A percentile compares a stretch with the other conserved stretches of the same genome.
Evolutionary conservation across 768 basidiomycete species (phyloP).

Genomic region (Boletus reticuloceps): DNA sequence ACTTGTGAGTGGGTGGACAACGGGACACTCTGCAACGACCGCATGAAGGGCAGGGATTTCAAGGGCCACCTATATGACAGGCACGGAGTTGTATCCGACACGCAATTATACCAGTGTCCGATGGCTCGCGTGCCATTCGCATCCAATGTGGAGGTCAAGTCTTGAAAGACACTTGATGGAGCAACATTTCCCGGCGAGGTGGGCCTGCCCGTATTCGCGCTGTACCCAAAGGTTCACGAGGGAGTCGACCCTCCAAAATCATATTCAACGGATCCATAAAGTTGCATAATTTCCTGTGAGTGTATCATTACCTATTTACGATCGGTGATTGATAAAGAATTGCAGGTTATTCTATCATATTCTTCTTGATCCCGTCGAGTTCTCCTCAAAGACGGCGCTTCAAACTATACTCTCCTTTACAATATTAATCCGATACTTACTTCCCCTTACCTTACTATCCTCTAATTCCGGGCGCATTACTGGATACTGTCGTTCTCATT

Average conservation of each 20-base stretch:
- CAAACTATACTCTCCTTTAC: background rate
- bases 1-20: constrained; percentile 4
- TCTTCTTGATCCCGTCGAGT: background rate
- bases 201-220: constrained; percentile 1
- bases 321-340: background rate
- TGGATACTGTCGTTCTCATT: background rate
- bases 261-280: background rate
- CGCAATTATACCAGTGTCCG: background rate
- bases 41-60: background rate
- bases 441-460: background rate
- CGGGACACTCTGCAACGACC: background rate
- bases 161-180: constrained; percentile 12
- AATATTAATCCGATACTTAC: background rate
- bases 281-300: background rate
- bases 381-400: background rate
- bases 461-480: background rate
- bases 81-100: constrained; percentile 5
- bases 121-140: constrained; percentile 2
- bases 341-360: background rate
- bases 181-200: constrained; percentile 8
- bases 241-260: background rate
- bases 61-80: background rate
- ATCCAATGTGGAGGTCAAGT: constrained; percentile 3
- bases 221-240: constrained; percentile 5
- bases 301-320: background rate